Evolutionary conservation across 345 rosid species (phyloP).

Genomic region (Citrus trifoliata): DNA sequence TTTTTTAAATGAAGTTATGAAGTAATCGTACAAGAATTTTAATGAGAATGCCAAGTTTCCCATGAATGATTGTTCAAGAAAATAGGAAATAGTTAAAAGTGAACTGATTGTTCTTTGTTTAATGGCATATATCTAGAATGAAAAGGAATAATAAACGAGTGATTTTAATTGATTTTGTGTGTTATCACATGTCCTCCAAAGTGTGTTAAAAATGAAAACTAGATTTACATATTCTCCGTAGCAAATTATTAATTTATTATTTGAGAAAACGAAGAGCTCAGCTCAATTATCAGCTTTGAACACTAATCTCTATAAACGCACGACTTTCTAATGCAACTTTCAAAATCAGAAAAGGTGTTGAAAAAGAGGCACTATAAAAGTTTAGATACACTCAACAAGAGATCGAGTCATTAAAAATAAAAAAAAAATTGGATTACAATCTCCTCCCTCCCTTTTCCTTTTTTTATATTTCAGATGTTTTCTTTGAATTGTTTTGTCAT

Average conservation of each 20-base stretch:
- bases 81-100: background rate
- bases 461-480: background rate
- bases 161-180: no score
- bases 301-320: slow-evolving; percentile 13
- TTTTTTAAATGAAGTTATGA: background rate
- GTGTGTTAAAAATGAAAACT: no score
- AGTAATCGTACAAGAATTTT: background rate
- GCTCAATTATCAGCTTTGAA: slow-evolving; percentile 13
- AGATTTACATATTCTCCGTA: no score
- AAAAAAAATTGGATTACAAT: background rate
- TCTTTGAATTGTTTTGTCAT: slow-evolving; percentile 1
- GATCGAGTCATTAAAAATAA: background rate
- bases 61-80: background rate
- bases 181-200: no score
- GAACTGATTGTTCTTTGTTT: no score
- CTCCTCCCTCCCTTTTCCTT: no score
- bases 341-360: slow-evolving; percentile 2
- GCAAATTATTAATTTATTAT: no score
- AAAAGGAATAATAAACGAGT: no score
- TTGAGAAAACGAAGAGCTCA: slow-evolving; percentile 5
- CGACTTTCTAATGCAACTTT: background rate
- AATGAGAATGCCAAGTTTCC: background rate
- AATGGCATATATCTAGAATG: no score
- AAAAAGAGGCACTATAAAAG: slow-evolving; percentile 10
- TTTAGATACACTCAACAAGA: background rate